Conservation (phyloP, 2,329 filamentous ascomycete genomes). For the Trichophyton simii region DNA sequence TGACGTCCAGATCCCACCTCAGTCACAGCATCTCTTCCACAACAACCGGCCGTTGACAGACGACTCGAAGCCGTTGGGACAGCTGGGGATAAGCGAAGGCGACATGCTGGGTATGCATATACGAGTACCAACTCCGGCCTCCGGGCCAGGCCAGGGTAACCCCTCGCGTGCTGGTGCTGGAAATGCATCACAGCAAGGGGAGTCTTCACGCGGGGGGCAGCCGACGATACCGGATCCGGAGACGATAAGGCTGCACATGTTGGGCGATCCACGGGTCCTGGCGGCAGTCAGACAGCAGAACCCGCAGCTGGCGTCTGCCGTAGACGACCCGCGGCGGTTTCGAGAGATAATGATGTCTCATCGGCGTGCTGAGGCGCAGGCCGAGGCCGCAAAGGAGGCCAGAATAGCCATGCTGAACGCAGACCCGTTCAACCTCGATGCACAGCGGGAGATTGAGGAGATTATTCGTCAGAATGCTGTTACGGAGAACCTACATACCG, state of each 20-base stretch:
- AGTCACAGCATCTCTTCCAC: constrained; percentile 74
- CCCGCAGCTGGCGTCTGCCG: constrained; percentile 62
- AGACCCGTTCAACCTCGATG: constrained; percentile 87
- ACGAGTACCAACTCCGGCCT: constrained; percentile 21
- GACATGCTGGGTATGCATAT: constrained; percentile 89
- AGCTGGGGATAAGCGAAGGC: constrained; percentile 69
- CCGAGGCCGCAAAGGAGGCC: constrained; percentile 64
- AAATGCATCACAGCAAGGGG: constrained; percentile 11
- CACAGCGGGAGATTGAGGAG: constrained; percentile 85
- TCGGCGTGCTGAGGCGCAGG: constrained; percentile 56
- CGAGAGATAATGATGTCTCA: constrained; percentile 57
- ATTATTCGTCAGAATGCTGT: constrained; percentile 92
- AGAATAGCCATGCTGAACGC: constrained; percentile 78
- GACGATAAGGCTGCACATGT: constrained; percentile 65
- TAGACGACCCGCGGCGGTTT: constrained; percentile 67
- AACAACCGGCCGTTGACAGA: constrained; percentile 72
- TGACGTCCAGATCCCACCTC: constrained; percentile 61
- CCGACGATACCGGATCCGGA: constrained; percentile 51
- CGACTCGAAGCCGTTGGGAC: constrained; percentile 66
- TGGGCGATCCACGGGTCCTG: constrained; percentile 63
- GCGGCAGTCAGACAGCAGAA: constrained; percentile 58
- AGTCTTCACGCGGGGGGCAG: constrained; percentile 5
- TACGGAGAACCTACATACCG: constrained; percentile 89
- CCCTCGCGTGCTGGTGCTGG: neutral
- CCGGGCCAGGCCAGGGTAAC: neutral